phyloP scores from a whole-genome alignment of 306 rosid genomes.

The Fragaria iinumae region DNA sequence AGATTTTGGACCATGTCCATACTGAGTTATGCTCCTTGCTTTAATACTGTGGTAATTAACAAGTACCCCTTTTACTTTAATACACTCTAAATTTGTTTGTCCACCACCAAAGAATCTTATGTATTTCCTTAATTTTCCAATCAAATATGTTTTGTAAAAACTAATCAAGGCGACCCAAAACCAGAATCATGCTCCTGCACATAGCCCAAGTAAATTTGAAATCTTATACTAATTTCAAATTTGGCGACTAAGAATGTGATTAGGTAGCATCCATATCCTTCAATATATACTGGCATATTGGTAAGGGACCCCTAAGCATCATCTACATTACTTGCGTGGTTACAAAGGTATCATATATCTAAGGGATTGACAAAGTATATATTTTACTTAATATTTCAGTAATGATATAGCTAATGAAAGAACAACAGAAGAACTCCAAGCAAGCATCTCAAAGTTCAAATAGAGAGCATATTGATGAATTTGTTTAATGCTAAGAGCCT shows the following conservation, averaged over 20 bases:
- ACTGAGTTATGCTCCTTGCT: not conserved
- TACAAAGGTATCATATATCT: conserved; percentile 33
- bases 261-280: conserved; percentile 22
- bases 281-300: not conserved
- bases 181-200: conserved; percentile 21
- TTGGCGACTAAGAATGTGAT: conserved; percentile 28
- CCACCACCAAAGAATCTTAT: not conserved
- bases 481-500: not conserved
- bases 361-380: not conserved
- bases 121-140: not conserved
- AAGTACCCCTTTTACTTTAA: conserved; percentile 37
- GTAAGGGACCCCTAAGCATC: conserved; percentile 39
- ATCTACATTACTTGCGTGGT: conserved; percentile 51
- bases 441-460: not conserved
- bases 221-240: conserved; percentile 33
- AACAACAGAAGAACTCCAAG: not conserved
- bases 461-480: not conserved
- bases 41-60: not conserved
- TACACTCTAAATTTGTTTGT: conserved; percentile 5
- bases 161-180: not conserved
- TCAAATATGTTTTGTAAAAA: not conserved
- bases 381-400: not conserved
- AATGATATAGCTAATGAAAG: not conserved
- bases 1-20: not conserved
- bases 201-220: conserved; percentile 3